Base-by-base conservation (phyloP, 331 rosid genomes). In the Malus hybrid region DNA sequence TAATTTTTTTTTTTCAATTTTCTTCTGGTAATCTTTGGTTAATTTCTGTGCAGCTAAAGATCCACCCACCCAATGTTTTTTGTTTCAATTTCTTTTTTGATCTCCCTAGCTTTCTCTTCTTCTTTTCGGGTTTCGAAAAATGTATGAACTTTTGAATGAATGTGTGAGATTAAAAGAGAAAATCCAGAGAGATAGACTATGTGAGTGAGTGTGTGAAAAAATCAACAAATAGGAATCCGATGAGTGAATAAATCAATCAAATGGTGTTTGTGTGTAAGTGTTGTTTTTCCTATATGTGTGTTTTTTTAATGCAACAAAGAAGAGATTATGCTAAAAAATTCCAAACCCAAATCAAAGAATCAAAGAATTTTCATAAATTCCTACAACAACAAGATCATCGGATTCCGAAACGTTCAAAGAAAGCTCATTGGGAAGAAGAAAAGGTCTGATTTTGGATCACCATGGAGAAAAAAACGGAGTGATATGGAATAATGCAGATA, bases 201-300 rank as follows among this genome's bases (percentile, higher is more conserved):
- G 7, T 19, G 58, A 56, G 90, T 85, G 91, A 63, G 88, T 80
- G 89, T 84, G 88, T 85, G 87, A 76, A 79, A 57, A 18, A 53
- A 57, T 65, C 14, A 69, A 85, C 74, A 83, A 80, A 80, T 46
- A 83, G 96, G 99, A 94, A 94, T 94, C 99, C 97, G 99, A 94
- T 94, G 99, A 94, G 80, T 82, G 75, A 85, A 73, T 77, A 63
- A 83, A 79, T 70, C 71, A 77, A 86, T 61, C 74, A 77, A 79
- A 71, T 66, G 62, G 72, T 66, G 75, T n/a, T 81, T 80, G 34
- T 61, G 50, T 84, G 75, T 82, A 84, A 80, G 71, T 80, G 74
- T 74, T 68, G 85, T 83, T 85, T 42, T 85, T 79, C 83, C 87
- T 86, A 81, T 80, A 61, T 89, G 87, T 75, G 57, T 70, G 22